Base-by-base conservation (phyloP, 352 stramenopile genomes). In the Globisporangium echinulatum region DNA sequence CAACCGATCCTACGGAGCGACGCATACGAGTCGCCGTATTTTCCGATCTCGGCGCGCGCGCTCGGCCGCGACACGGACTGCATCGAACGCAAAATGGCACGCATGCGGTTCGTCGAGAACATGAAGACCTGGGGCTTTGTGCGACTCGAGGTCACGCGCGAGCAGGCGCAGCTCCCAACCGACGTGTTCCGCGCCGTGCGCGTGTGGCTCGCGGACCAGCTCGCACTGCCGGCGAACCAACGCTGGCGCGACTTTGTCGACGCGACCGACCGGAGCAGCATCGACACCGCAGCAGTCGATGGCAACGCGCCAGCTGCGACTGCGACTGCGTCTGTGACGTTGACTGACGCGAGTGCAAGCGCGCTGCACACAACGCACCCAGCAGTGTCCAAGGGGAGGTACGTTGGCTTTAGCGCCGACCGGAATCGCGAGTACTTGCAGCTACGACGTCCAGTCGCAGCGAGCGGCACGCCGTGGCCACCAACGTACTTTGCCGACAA, bases 361-460 rank as follows among this genome's bases (percentile, higher is more conserved):
- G 63, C 49, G 48, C 63, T 70, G 14, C 59, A 63, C 8, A 44
- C 50, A 42, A 68, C 62, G 11, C 68, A 88, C 52, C 69, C 80
- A 0, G 62, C 69, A 4, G 75, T 90, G 14, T 92, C 82, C 1
- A 71, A 75, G 56, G 84, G 84, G 36, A 71, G 85, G 0, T 87
- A 78, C 57, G 82, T 94, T 19, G 85, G 85, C 37, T 94, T 91
- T 51, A 86, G 71, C 33, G 57, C 62, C 5, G 85, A 94, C 54
- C 75, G 70, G 9, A 91, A 87, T 59, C 79, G 82, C 54, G 80
- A 94, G 56, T 94, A 91, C 63, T 57, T 94, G 61, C 85, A 94
- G 51, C 58, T 94, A 38, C 80, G 85, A 0, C 71, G 78, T 0
- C 82, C 82, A 17, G 74, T 94, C 40, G 74, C 75, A 0, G 56